phyloP scores from a whole-genome alignment of 2,329 filamentous ascomycete species.

The Aspergillus texensis region DNA sequence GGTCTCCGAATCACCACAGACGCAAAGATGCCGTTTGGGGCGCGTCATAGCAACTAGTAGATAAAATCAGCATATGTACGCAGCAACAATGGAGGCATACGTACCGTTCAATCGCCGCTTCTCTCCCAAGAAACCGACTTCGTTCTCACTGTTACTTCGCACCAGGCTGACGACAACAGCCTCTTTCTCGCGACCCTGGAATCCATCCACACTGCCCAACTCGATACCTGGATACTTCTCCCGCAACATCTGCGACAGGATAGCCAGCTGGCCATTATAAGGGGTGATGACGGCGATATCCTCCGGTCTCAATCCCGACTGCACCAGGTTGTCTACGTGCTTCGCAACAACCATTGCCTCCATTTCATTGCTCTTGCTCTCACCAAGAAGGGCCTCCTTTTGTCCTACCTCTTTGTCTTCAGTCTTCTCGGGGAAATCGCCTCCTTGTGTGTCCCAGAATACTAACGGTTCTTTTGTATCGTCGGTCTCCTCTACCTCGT shows the following conservation, averaged over 20 bases:
- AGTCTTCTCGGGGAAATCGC: conserved; percentile 81
- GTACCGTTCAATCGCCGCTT: conserved; percentile 89
- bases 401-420: conserved; percentile 68
- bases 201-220: conserved; percentile 94
- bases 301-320: conserved; percentile 75
- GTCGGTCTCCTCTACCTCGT: conserved; percentile 76
- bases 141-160: conserved; percentile 79
- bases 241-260: conserved; percentile 75
- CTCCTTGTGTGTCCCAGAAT: conserved; percentile 96
- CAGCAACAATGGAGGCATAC: conserved; percentile 31
- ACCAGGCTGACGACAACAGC: conserved; percentile 93
- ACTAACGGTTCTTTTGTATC: conserved; percentile 86
- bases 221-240: conserved; percentile 83
- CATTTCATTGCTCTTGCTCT: conserved; percentile 90
- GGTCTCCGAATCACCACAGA: conserved; percentile 93
- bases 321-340: conserved; percentile 76
- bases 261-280: conserved; percentile 89
- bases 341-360: conserved; percentile 79
- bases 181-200: conserved; percentile 96
- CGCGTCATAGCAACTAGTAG: conserved; percentile 89
- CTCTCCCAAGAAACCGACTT: conserved; percentile 92
- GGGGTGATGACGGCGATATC: conserved; percentile 94
- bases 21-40: conserved; percentile 83
- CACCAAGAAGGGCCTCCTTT: conserved; percentile 59
- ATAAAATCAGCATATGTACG: conserved; percentile 13